Base-by-base conservation (phyloP, 2,329 filamentous ascomycete species). In the Pseudogymnoascus sp. region DNA sequence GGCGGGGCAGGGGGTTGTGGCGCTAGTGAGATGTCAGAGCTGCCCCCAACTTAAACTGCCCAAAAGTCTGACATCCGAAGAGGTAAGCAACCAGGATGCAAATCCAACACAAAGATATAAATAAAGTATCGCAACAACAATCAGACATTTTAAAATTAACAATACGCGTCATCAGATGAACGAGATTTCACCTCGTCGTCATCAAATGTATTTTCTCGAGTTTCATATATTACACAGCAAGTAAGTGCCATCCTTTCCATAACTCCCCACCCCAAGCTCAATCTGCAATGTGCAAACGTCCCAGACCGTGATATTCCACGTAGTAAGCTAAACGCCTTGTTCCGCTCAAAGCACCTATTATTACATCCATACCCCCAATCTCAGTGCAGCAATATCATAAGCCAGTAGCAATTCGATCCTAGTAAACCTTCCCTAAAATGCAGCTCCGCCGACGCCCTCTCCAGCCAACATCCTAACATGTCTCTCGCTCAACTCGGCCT, bases 391-490 rank as follows among this genome's bases (percentile, higher is more conserved):
- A 53, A 33, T 53, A 30, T 33, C 47, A 20, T 35, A n/a, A 8
- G n/a, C 28, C 47, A 53, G n/a, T 28, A n/a, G 15, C 8, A 30
- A 33, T 53, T n/a, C 5, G 14, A 15, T 8, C 4, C 22, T 22
- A 53, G 9, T 53, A 53, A 53, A 18, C 15, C 57, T 18, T 18
- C 57, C 18, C 25, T 61, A 73, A 58, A 73, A 73, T 2, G 71
- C 71, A 57, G 69, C 70, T 38, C 71, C 69, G 30, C 70, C 70
- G 60, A 69, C 66, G 2, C 71, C 68, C 60, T 73, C 71, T 3
- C 71, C 71, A 60, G 71, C 70, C 59, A 73, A 61, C 59, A 69
- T 62, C 50, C 70, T 64, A 57, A 73, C 69, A 63, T 72, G 70
- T 28, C 66, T 66, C 63, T 71, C 71, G 57, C 70, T 72, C 37